These are phyloP conservation scores for Peronospora belbahrii DNA, from an alignment of 352 stramenopile genomes.

Conservation along the genomic window DNA sequence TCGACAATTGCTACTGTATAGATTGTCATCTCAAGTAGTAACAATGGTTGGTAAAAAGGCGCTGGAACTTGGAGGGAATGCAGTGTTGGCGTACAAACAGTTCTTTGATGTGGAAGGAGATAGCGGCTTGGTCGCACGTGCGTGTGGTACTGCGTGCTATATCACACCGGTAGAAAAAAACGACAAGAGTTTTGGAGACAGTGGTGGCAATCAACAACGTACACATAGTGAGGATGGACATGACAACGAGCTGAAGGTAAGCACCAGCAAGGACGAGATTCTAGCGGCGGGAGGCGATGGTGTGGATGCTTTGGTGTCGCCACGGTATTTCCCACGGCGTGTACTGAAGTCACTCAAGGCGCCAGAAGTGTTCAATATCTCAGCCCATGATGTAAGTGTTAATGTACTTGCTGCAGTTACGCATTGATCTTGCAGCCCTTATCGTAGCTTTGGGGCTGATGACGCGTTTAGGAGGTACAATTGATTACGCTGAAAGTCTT, in stretches of 20 bases:
- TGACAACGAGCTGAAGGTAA: conserved; percentile 23
- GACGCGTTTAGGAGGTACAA: conserved; percentile 80
- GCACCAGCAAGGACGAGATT: conserved; percentile 27
- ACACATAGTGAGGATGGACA: conserved; percentile 35
- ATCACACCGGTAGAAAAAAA: conserved; percentile 64
- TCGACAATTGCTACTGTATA: conserved; percentile 93
- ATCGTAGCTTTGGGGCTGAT: not conserved
- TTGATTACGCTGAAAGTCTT: conserved; percentile 93
- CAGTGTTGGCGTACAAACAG: conserved; percentile 96
- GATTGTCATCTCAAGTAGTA: conserved; percentile 83
- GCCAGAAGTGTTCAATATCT: conserved; percentile 65
- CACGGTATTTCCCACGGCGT: conserved; percentile 41
- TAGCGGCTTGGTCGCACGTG: conserved; percentile 93
- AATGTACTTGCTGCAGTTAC: not conserved
- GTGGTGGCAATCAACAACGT: conserved; percentile 15
- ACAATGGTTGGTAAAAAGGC: conserved; percentile 92
- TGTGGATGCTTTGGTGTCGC: conserved; percentile 36
- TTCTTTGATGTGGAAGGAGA: conserved; percentile 99
- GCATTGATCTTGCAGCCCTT: not conserved
- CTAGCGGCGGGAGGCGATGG: conserved; percentile 18
- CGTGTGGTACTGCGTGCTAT: conserved; percentile 91
- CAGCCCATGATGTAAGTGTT: conserved; percentile 55
- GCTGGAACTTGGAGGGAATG: conserved; percentile 95
- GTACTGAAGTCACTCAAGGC: conserved; percentile 44
- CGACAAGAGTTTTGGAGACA: conserved; percentile 13